Evolutionary conservation across 805 yeast species (phyloP), one percentile per base, ranked within the genome.

Genomic region (Metschnikowia koreensis): DNA sequence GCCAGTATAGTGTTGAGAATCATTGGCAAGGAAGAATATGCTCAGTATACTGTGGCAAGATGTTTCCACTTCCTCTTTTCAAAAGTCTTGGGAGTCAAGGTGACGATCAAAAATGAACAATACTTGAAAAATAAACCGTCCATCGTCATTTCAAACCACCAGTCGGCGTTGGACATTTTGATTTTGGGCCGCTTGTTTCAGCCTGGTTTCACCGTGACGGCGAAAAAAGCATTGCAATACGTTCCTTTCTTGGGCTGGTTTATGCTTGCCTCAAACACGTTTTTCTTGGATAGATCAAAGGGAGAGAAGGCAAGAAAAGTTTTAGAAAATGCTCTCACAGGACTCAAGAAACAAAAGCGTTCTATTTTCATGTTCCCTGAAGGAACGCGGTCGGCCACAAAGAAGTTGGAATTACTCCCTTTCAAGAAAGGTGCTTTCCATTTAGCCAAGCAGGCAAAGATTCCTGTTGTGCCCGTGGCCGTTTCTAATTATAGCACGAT

Each of bases 391-490:
- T 90, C 97, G 0, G 87, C 86, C 57, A 71, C 87, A 10, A 70
- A 81, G 26, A 77, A 77, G 36, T 85, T 96, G 46, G 82, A 77
- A 3, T 71, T 94, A 66, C 77, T 90, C 46, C 96, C 96, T 0
- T 90, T 94, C 74, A 94, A 94, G 70, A 94, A 94, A 67, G 99
- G 99, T 50, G 97, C 98, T 0, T 94, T 94, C 83, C 97, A 94
- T 70, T 79, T 94, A 64, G 99, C 99, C 7, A 87, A 88, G 56
- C 96, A 91, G 70, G 96, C 96, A 6, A 83, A 82, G 40, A 84
- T 93, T 37, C 98, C 98, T 16, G 76, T 94, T 46, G 82, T 94
- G 26, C 99, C 99, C 8, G 75, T 87, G 46, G 96, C 89, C 12
- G 91, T 89, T 9, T 82, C 93, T 33, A 94, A 94, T 73, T 89